Percentiles rank a stretch among this genome's conserved stretches.
phyloP scores from a whole-genome alignment of 805 yeast genomes.

The Kazachstania martiniae region DNA sequence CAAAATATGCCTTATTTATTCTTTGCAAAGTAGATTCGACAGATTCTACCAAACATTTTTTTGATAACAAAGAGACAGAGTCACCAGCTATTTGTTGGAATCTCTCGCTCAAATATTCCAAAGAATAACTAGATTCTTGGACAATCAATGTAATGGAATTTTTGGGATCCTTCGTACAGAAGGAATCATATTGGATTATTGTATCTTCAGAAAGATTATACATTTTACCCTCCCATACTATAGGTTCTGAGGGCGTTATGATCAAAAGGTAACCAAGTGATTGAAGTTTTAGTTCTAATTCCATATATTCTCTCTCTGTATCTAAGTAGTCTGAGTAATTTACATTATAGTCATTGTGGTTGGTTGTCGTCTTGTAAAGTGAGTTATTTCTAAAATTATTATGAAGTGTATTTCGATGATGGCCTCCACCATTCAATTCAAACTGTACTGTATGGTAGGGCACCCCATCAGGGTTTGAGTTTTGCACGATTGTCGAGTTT shows the following conservation, averaged over 20 bases:
- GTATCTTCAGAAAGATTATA: conserved; percentile 36
- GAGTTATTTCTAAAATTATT: not conserved
- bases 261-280: conserved; percentile 56
- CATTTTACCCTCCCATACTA: conserved; percentile 83
- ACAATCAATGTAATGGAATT: conserved; percentile 17
- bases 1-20: conserved; percentile 55
- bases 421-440: no score
- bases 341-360: not conserved
- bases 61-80: conserved; percentile 43
- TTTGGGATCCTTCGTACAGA: conserved; percentile 11
- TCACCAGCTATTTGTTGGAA: conserved; percentile 51
- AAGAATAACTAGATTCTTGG: conserved; percentile 52
- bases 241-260: conserved; percentile 69
- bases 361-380: not conserved
- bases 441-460: conserved; percentile 17
- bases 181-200: conserved; percentile 8
- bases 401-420: not conserved
- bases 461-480: conserved; percentile 19
- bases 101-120: conserved; percentile 44
- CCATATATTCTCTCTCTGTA: conserved; percentile 21
- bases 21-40: conserved; percentile 64
- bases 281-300: conserved; percentile 20
- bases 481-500: conserved; percentile 22
- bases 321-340: conserved; percentile 13
- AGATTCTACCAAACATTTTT: conserved; percentile 56